These are phyloP conservation scores for Cokeromyces recurvatus DNA, from an alignment of 371 early-diverging fungal species.

Conservation along the genomic window DNA sequence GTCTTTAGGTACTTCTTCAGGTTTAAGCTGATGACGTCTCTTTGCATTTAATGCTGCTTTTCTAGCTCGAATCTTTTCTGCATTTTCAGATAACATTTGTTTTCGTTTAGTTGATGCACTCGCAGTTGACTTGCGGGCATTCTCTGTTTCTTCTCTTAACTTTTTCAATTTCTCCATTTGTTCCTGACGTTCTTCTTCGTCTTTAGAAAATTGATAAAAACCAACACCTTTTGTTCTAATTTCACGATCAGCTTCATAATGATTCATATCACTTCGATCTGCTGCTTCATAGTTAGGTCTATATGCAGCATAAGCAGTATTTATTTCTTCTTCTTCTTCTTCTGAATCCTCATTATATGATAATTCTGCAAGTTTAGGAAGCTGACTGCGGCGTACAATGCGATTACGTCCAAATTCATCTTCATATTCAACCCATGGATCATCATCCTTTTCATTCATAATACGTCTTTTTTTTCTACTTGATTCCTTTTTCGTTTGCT, in stretches of 20 bases:
- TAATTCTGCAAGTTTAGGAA: slow-evolving; percentile 25
- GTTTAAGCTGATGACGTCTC: slow-evolving; percentile 14
- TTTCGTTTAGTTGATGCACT: slow-evolving; percentile 46
- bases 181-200: slow-evolving; percentile 60
- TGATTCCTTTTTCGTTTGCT: slow-evolving; percentile 3
- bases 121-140: slow-evolving; percentile 32
- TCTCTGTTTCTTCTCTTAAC: slow-evolving; percentile 52
- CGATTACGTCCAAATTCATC: slow-evolving; percentile 81
- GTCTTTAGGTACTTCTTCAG: slow-evolving; percentile 3
- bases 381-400: slow-evolving; percentile 61
- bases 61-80: slow-evolving; percentile 38
- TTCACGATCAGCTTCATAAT: slow-evolving; percentile 59
- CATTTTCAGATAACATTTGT: slow-evolving; percentile 41
- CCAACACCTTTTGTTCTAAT: slow-evolving; percentile 72
- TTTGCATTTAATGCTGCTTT: slow-evolving; percentile 30
- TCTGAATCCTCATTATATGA: background rate
- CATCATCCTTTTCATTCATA: slow-evolving; percentile 28
- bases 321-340: slow-evolving; percentile 1
- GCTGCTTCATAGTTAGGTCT: slow-evolving; percentile 13
- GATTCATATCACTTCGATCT: slow-evolving; percentile 25
- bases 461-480: slow-evolving; percentile 5
- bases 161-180: slow-evolving; percentile 63
- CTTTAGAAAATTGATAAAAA: slow-evolving; percentile 67
- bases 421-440: slow-evolving; percentile 77
- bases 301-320: background rate